Percentiles rank a stretch among this genome's conserved stretches.
Conservation (phyloP, 805 yeast species). For the Teunomyces cretensis region DNA sequence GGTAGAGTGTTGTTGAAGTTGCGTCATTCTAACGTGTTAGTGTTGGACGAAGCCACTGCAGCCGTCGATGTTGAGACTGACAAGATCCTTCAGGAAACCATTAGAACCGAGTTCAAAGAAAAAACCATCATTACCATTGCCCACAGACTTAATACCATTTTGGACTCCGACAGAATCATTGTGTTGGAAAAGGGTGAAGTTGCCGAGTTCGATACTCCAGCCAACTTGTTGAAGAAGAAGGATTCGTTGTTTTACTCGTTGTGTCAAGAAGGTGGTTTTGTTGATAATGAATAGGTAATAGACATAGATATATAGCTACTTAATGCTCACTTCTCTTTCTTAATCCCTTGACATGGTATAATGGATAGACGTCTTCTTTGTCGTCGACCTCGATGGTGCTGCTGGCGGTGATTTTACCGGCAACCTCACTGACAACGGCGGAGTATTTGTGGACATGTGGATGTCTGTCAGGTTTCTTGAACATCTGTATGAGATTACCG, state of each 20-base stretch:
- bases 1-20: constrained; percentile 70
- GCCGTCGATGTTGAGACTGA: constrained; percentile 89
- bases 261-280: constrained; percentile 78
- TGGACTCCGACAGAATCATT: constrained; percentile 76
- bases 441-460: constrained; percentile 2
- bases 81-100: constrained; percentile 72
- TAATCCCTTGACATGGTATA: constrained; percentile 49
- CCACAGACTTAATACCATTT: constrained; percentile 77
- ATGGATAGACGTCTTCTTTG: constrained; percentile 44
- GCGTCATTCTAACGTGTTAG: constrained; percentile 55
- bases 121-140: constrained; percentile 84
- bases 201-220: constrained; percentile 75
- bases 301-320: constrained; percentile 4
- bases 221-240: constrained; percentile 60
- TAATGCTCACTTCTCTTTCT: constrained; percentile 67
- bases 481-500: constrained; percentile 17
- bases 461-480: constrained; percentile 13
- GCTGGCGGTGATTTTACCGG: constrained; percentile 20
- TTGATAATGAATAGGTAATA: constrained; percentile 16
- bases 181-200: constrained; percentile 75
- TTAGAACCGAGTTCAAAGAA: constrained; percentile 69
- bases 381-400: constrained; percentile 34
- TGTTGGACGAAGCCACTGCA: constrained; percentile 85
- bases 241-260: constrained; percentile 75
- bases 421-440: constrained; percentile 13